These are phyloP conservation scores for Pseudocercospora vitis DNA, from an alignment of 2,329 filamentous ascomycete species.

Conservation along the genomic window DNA sequence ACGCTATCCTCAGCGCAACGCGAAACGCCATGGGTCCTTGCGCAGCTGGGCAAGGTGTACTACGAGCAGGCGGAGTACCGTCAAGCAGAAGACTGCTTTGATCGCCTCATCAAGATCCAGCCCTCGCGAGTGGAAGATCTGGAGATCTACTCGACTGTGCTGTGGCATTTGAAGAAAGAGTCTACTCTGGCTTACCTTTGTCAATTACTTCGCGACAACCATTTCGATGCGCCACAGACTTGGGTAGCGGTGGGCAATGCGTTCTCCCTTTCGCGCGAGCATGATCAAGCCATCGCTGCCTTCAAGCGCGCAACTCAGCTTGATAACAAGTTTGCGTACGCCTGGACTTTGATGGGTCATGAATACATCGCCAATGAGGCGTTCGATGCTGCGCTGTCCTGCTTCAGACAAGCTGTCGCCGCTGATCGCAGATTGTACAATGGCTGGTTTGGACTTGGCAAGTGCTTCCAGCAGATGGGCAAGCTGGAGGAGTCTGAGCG, in stretches of 20 bases:
- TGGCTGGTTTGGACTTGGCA: slow-evolving; percentile 90
- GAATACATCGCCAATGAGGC: slow-evolving; percentile 96
- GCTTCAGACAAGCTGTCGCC: slow-evolving; percentile 81
- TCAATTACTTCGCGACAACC: slow-evolving; percentile 82
- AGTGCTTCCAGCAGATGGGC: slow-evolving; percentile 57
- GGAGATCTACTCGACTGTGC: slow-evolving; percentile 96
- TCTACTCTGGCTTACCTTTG: slow-evolving; percentile 88
- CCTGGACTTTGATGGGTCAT: slow-evolving; percentile 92
- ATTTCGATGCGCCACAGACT: slow-evolving; percentile 86
- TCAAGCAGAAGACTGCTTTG: slow-evolving; percentile 85
- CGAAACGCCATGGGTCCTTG: slow-evolving; percentile 90
- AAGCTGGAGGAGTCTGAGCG: slow-evolving; percentile 75
- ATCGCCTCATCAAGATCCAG: slow-evolving; percentile 72
- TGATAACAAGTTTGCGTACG: slow-evolving; percentile 87
- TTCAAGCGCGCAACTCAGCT: slow-evolving; percentile 94
- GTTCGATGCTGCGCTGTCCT: slow-evolving; percentile 87
- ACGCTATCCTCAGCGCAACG: slow-evolving; percentile 71
- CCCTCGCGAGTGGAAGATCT: slow-evolving; percentile 88
- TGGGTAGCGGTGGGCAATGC: slow-evolving; percentile 97
- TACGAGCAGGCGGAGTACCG: slow-evolving; percentile 86
- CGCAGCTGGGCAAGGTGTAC: slow-evolving; percentile 84
- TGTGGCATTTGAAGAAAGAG: slow-evolving; percentile 96
- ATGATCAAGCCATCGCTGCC: slow-evolving; percentile 89
- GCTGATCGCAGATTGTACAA: slow-evolving; percentile 92
- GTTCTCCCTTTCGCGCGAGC: slow-evolving; percentile 86